Evolutionary conservation across 2,329 filamentous ascomycete species (phyloP).

Genomic region (Helminthosporium solani): DNA sequence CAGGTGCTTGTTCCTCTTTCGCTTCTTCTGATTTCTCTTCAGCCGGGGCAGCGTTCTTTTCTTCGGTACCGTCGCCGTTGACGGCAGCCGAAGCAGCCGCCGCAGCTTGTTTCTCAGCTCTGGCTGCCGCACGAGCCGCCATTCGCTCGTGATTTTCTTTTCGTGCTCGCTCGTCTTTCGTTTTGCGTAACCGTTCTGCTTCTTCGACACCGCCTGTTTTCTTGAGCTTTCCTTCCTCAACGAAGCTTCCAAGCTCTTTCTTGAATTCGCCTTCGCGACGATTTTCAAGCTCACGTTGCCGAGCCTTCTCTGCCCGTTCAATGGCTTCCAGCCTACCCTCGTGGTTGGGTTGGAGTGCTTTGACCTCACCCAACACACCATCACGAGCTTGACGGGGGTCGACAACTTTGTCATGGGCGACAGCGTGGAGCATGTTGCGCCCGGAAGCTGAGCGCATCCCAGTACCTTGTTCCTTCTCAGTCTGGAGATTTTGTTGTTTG

Average conservation of each 20-base stretch:
- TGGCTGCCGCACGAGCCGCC: conserved; percentile 47
- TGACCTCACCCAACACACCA: conserved; percentile 86
- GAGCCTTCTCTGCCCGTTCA: conserved; percentile 88
- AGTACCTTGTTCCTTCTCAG: conserved; percentile 55
- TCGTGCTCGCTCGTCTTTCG: conserved; percentile 83
- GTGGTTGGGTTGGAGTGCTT: conserved; percentile 91
- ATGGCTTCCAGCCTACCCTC: conserved; percentile 92
- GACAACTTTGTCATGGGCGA: conserved; percentile 49
- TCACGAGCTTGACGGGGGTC: conserved; percentile 86
- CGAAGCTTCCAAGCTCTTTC: conserved; percentile 81
- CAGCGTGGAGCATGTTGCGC: conserved; percentile 35
- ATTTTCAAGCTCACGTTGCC: conserved; percentile 82
- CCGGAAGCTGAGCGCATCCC: conserved; percentile 53
- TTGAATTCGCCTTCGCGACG: conserved; percentile 75
- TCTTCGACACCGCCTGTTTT: conserved; percentile 96
- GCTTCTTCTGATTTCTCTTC: conserved; percentile 25
- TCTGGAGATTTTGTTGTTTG: conserved; percentile 89
- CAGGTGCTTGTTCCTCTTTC: conserved; percentile 31
- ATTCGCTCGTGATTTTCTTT: conserved; percentile 67
- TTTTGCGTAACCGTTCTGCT: conserved; percentile 77
- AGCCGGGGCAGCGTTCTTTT: conserved; percentile 22
- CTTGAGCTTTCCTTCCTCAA: conserved; percentile 87
- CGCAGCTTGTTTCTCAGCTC: conserved; percentile 48
- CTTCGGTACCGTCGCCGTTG: conserved; percentile 25
- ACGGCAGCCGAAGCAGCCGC: conserved; percentile 33